Base-by-base conservation (phyloP, 768 basidiomycete species). In the Leccinum olivaceopallidum region DNA sequence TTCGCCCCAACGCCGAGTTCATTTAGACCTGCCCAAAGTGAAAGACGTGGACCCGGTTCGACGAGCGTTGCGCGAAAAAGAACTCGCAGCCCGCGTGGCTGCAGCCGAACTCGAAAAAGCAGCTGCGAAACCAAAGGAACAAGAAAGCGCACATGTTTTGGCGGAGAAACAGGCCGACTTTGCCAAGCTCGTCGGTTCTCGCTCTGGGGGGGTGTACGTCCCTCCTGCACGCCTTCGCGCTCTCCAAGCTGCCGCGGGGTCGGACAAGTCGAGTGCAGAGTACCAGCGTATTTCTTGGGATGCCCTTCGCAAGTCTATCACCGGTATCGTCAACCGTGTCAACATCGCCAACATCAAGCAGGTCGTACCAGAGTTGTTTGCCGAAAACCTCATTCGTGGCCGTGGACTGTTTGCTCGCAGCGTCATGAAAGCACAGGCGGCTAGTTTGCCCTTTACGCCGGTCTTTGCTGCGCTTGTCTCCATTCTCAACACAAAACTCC, bases 261-360 rank as follows among this genome's bases (percentile, higher is more conserved):
- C 81, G 63, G 93, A 97, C 80, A 95, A 95, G 78, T 79, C 81
- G 52, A 90, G 90, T 60, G 68, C 88, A 20, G 95, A 97, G 76
- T 98, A 91, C 75, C 97, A 99, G 75, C 84, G 97, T 10, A 77
- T 99, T 60, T 92, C 94, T 10, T 99, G 97, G 97, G 97, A 99
- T 70, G 97, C 97, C 2, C 78, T 99, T 61, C 88, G 95, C 71
- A 99, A 99, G 77, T 92, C 90, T 55, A 91, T 99, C 69, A 98
- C 97, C 30, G 97, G 97, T 94, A 90, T 98, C 67, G 96, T 98
- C 81, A 99, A 99, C 81, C 90, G 97, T 81, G 93, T 99, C 78
- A 98, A 98, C 74, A 83, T 94, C 20, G 82, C 88, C 66, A 98
- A 98, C 74, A 99, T 99, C 84, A 97, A 98, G 76, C 84, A 89